Evolutionary conservation across 1,284 basidiomycete genomes (phyloP).

Genomic region (Boletus mariae): DNA sequence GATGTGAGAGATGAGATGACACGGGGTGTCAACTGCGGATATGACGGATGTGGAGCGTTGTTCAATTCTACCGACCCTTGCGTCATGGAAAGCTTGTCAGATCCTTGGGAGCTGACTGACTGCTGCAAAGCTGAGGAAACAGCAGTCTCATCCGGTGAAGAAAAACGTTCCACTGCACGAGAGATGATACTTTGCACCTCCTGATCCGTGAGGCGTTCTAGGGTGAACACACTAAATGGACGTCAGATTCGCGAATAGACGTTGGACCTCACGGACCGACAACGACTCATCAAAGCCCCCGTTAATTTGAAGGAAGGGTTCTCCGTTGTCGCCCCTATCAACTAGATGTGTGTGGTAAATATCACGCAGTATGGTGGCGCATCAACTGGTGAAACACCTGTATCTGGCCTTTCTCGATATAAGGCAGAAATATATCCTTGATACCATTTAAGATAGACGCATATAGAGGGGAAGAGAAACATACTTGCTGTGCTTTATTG

Average conservation of each 20-base stretch:
- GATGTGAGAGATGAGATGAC: conserved; percentile 52
- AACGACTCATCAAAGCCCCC: conserved; percentile 75
- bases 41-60: conserved; percentile 27
- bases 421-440: conserved; percentile 78
- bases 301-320: conserved; percentile 88
- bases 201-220: conserved; percentile 58
- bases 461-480: conserved; percentile 1
- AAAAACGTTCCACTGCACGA: conserved; percentile 46
- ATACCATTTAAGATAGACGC: not conserved
- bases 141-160: conserved; percentile 7
- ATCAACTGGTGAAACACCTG: conserved; percentile 41
- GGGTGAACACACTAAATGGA: conserved; percentile 54
- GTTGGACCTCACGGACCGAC: conserved; percentile 52
- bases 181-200: conserved; percentile 52
- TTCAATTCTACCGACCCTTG: conserved; percentile 19
- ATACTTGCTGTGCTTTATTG: conserved; percentile 77
- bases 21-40: conserved; percentile 46
- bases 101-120: conserved; percentile 11
- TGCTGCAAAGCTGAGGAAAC: conserved; percentile 1
- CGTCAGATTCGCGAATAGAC: conserved; percentile 11
- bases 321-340: conserved; percentile 89
- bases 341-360: conserved; percentile 34
- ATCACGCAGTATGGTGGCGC: not conserved
- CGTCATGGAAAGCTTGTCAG: conserved; percentile 10
- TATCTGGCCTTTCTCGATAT: conserved; percentile 75